phyloP scores from a whole-genome alignment of 1,284 basidiomycete species.

The Tylopilus sp. region DNA sequence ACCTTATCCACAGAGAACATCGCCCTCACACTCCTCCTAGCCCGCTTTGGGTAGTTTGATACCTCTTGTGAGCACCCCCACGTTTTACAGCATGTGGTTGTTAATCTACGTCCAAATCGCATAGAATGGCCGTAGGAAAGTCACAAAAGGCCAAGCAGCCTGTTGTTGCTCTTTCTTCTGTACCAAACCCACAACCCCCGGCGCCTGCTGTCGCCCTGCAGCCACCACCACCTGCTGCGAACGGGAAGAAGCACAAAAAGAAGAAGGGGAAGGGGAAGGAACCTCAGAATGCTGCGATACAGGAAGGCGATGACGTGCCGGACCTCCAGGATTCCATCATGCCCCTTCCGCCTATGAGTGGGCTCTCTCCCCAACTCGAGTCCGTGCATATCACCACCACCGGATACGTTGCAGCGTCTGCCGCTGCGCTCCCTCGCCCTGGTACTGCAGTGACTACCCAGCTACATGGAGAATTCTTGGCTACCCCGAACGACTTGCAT shows the following conservation, averaged over 20 bases:
- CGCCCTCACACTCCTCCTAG: neutral
- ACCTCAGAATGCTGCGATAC: constrained; percentile 14
- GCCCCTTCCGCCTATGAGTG: constrained; percentile 28
- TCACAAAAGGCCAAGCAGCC: constrained; percentile 29
- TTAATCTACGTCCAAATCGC: constrained; percentile 22
- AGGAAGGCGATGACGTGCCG: constrained; percentile 29
- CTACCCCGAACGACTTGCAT: constrained; percentile 56
- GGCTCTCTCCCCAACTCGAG: constrained; percentile 47
- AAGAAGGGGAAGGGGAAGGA: constrained; percentile 45
- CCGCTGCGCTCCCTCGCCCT: constrained; percentile 34
- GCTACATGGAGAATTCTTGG: constrained; percentile 51
- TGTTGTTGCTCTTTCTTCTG: constrained; percentile 1
- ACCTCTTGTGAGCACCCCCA: constrained; percentile 18
- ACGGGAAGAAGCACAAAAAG: constrained; percentile 48
- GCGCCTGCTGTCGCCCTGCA: constrained; percentile 10
- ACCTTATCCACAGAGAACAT: constrained; percentile 1
- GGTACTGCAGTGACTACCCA: constrained; percentile 37
- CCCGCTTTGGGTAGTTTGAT: constrained; percentile 3
- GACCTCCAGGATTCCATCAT: constrained; percentile 25
- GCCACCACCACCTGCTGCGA: constrained; percentile 5
- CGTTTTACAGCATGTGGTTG: neutral
- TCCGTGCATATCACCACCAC: constrained; percentile 50
- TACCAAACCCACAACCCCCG: constrained; percentile 8
- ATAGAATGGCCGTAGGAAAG: constrained; percentile 31
- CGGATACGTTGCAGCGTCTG: constrained; percentile 42